These are phyloP conservation scores for Spergularia marina DNA, from an alignment of 148 eudicot genomes.

Conservation along the genomic window DNA sequence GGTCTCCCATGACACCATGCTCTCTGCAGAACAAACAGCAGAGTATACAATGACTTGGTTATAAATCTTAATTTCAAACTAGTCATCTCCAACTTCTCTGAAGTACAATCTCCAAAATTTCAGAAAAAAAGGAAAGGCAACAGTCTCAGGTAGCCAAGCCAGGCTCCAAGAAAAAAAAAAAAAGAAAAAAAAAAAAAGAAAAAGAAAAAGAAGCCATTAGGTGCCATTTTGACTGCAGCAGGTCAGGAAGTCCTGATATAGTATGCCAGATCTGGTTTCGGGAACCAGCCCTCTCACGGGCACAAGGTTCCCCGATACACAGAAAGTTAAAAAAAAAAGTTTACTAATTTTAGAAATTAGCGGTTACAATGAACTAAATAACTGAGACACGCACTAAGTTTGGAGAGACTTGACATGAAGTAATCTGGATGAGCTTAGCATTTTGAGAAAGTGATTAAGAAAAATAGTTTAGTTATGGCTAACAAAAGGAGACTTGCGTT, in stretches of 20 bases:
- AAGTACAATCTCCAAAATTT: neutral
- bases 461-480: neutral
- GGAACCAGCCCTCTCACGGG: neutral
- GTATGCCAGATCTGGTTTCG: neutral
- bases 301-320: no score
- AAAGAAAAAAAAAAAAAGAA: no score
- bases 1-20: constrained; percentile 91
- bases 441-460: neutral
- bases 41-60: neutral
- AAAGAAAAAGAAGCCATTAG: no score
- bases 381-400: neutral
- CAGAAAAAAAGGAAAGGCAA: neutral
- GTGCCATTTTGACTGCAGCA: neutral
- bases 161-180: neutral
- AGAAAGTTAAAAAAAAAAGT: no score
- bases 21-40: constrained; percentile 44
- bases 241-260: neutral
- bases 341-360: no score
- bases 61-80: neutral
- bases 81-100: neutral
- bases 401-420: neutral
- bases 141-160: neutral
- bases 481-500: neutral
- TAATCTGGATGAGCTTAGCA: neutral
- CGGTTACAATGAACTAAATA: no score